phyloP scores from a whole-genome alignment of 805 yeast species.

The Brettanomyces anomalus region DNA sequence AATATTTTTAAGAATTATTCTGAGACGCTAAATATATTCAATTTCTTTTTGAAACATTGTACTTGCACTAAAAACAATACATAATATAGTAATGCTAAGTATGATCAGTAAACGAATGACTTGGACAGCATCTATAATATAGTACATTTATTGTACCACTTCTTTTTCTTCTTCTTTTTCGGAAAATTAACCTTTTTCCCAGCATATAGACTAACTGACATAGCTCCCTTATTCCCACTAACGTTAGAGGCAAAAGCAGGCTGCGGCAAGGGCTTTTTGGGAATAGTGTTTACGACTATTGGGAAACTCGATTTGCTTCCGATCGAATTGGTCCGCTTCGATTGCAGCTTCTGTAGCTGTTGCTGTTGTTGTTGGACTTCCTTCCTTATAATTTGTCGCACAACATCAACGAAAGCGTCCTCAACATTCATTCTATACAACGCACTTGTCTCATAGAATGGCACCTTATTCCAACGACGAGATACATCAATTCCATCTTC shows the following conservation, averaged over 20 bases:
- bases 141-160: not conserved
- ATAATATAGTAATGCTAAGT: no score
- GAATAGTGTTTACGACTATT: no score
- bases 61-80: no score
- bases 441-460: conserved; percentile 93
- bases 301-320: no score
- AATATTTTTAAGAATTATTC: no score
- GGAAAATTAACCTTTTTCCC: not conserved
- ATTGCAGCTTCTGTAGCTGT: conserved; percentile 1
- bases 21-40: no score
- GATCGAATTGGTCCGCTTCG: not conserved
- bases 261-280: no score
- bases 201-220: not conserved
- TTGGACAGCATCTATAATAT: conserved; percentile 1
- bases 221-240: not conserved
- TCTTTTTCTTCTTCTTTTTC: conserved; percentile 1
- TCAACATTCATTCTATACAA: conserved; percentile 82
- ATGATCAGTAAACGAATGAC: no score
- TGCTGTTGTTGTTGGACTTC: conserved; percentile 32
- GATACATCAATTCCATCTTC: conserved; percentile 80
- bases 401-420: conserved; percentile 82
- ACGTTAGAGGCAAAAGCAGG: not conserved
- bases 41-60: no score
- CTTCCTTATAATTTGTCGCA: conserved; percentile 78
- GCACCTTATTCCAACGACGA: conserved; percentile 80